These are phyloP conservation scores for Acanthamoeba sp. DNA, from an alignment of 208 protist genomes.

Conservation along the genomic window DNA sequence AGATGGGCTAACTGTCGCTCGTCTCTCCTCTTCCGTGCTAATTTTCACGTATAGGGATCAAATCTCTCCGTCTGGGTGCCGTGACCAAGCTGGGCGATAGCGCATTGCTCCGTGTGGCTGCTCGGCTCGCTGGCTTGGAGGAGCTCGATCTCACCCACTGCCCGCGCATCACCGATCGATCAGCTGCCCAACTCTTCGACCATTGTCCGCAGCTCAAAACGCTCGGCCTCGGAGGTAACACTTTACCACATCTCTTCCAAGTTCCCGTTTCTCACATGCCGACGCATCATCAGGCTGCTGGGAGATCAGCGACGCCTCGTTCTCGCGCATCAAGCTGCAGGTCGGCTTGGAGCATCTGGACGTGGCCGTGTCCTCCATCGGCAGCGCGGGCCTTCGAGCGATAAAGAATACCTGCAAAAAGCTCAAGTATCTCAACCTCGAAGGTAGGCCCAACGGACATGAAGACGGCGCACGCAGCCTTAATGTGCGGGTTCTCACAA, in stretches of 20 bases:
- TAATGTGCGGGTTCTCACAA: background rate
- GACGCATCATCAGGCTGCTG: constrained; percentile 59
- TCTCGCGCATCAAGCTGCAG: constrained; percentile 50
- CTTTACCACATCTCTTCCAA: background rate
- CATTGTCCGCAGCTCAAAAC: constrained; percentile 41
- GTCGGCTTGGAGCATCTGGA: constrained; percentile 10
- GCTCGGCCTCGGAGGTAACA: background rate
- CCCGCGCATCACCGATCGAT: constrained; percentile 40
- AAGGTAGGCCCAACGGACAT: background rate
- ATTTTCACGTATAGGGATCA: constrained; percentile 8
- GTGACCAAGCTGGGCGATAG: constrained; percentile 27
- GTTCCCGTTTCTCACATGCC: background rate
- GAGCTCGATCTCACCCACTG: constrained; percentile 68
- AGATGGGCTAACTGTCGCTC: too few relatives aligned
- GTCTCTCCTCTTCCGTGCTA: too few relatives aligned
- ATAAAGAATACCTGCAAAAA: constrained; percentile 23
- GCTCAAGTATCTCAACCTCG: constrained; percentile 57
- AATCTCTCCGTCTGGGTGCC: background rate
- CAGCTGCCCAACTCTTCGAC: background rate
- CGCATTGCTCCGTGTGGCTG: background rate
- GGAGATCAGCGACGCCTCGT: constrained; percentile 56
- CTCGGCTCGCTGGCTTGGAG: background rate
- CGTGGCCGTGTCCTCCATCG: constrained; percentile 37
- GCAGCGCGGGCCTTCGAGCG: background rate
- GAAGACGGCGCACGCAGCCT: background rate